Evolutionary conservation across 2,329 filamentous ascomycete genomes (phyloP).

Genomic region (Cytospora schulzeri): DNA sequence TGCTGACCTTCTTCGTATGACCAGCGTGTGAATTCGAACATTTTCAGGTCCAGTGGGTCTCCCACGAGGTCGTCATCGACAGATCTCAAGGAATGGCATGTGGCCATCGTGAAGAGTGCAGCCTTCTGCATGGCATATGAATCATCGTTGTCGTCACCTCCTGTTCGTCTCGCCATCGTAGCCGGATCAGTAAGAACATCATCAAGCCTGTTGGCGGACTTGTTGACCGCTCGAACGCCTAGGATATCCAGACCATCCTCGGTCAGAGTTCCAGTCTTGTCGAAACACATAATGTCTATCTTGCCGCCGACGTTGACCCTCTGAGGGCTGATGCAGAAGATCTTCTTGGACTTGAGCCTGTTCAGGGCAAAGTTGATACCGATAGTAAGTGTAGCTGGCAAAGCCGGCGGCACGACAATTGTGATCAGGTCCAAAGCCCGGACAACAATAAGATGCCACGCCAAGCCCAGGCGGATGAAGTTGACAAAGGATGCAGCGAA

Average conservation of each 20-base stretch:
- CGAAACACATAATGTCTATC: slow-evolving; percentile 93
- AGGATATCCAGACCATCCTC: slow-evolving; percentile 95
- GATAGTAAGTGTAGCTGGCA: slow-evolving; percentile 93
- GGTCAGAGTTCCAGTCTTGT: slow-evolving; percentile 97
- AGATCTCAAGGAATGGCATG: slow-evolving; percentile 86
- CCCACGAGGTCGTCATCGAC: slow-evolving; percentile 89
- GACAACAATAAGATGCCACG: slow-evolving; percentile 89
- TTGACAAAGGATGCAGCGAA: slow-evolving; percentile 93
- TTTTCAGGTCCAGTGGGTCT: slow-evolving; percentile 93
- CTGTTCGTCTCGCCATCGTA: slow-evolving; percentile 54
- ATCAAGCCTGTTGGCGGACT: slow-evolving; percentile 65
- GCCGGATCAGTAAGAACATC: slow-evolving; percentile 71
- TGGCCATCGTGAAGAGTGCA: slow-evolving; percentile 92
- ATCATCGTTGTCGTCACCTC: slow-evolving; percentile 35
- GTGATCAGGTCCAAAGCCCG: slow-evolving; percentile 94
- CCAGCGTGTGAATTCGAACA: slow-evolving; percentile 98
- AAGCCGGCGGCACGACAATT: slow-evolving; percentile 91
- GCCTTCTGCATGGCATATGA: slow-evolving; percentile 49
- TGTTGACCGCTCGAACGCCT: slow-evolving; percentile 77
- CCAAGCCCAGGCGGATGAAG: slow-evolving; percentile 80
- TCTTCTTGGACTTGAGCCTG: slow-evolving; percentile 82
- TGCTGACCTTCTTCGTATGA: slow-evolving; percentile 86
- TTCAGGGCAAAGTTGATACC: slow-evolving; percentile 93
- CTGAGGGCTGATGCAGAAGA: slow-evolving; percentile 97
- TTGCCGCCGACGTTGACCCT: slow-evolving; percentile 96